Evolutionary conservation across 345 rosid species (phyloP).

Genomic region (Sonneratia caseolaris): DNA sequence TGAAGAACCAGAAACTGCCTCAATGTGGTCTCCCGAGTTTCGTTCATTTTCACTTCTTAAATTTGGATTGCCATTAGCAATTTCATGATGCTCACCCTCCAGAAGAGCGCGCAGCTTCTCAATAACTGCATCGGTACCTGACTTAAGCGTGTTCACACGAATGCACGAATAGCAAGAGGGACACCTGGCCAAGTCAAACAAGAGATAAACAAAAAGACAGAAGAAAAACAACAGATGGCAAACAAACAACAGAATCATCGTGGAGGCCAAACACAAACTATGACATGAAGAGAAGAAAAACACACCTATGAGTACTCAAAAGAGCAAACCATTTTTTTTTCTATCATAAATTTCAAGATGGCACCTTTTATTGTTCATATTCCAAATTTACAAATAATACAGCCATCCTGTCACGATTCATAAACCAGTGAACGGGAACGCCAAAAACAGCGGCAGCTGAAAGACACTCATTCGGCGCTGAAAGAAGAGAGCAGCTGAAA

Average conservation of each 20-base stretch:
- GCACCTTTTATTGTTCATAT: neutral
- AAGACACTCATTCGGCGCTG: too few species aligned
- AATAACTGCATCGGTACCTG: slow-evolving; percentile 58
- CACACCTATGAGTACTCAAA: neutral
- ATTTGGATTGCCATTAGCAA: slow-evolving; percentile 15
- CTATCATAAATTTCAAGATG: neutral
- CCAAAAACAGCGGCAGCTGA: neutral
- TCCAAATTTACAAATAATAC: neutral
- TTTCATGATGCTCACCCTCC: slow-evolving; percentile 19
- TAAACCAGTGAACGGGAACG: neutral
- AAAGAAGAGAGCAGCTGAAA: neutral
- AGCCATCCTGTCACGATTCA: neutral
- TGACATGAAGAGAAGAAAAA: neutral
- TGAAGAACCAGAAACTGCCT: slow-evolving; percentile 7
- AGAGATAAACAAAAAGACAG: neutral
- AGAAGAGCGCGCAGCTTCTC: slow-evolving; percentile 47
- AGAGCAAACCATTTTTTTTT: neutral
- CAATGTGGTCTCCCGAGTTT: slow-evolving; percentile 1
- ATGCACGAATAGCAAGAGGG: slow-evolving; percentile 86
- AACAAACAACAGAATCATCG: neutral
- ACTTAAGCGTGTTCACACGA: slow-evolving; percentile 67
- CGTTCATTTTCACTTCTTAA: slow-evolving; percentile 12
- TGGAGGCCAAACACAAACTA: neutral
- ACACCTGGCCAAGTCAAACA: slow-evolving; percentile 30
- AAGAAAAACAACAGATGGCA: neutral